Evolutionary conservation across 768 basidiomycete genomes (phyloP), one percentile per base, ranked within the genome.

Genomic region (Strobilomyces dryophilus): DNA sequence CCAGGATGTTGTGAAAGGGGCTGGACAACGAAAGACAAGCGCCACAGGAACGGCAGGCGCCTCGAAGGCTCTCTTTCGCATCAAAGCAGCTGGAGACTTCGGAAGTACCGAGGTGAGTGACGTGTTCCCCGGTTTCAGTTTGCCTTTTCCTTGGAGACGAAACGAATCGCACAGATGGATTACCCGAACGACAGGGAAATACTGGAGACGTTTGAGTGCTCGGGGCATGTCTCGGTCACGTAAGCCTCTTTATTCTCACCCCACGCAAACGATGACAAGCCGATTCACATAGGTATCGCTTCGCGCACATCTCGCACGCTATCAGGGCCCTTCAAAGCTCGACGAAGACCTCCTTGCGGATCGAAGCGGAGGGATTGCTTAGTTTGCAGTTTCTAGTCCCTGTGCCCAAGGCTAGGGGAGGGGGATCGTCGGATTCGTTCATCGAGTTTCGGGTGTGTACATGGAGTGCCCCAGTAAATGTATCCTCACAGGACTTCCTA

Each of bases 131-230:
- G 21, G 20, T 44, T 14, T 26, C 47, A 11, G 24, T 26, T 7
- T 15, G 24, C n/a, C 31, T 17, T 18, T 26, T 41, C 21, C 21
- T 18, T 44, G n/a, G 32, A 7, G 39, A 31, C 26, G 24, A 27
- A 24, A 26, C 42, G 35, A 43, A 21, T 5, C 24, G n/a, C 36
- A 15, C 29, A 95, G 92, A 91, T 98, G 85, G 95, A 99, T 71
- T 98, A 95, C 57, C 93, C 93, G 4, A 93, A 91, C 61, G 93
- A 95, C 63, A 79, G 80, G 45, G 93, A 97, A 46, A 89, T 98
- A 0, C 77, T 98, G 29, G 93, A 97, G 69, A 82, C 84, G 0
- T 93, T 97, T 61, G 90, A 95, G 55, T 98, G 95, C 66, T 74
- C 69, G 11, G 73, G 76, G 34, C 71, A 73, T 8, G 78, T 93